These are phyloP conservation scores for Phytophthora sansomeana DNA, from an alignment of 352 stramenopile genomes.

Conservation along the genomic window DNA sequence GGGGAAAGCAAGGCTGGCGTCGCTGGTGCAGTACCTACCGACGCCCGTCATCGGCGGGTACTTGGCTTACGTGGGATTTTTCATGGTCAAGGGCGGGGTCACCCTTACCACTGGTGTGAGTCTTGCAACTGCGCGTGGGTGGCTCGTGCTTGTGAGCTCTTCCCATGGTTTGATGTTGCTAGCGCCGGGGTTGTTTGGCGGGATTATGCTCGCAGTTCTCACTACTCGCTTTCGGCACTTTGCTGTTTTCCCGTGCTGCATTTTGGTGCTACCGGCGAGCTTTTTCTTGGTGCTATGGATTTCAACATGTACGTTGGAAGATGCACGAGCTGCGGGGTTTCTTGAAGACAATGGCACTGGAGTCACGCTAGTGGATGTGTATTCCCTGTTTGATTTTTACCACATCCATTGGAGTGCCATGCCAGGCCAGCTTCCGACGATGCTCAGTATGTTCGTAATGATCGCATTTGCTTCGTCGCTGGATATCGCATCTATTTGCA, in stretches of 20 bases:
- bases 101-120: constrained; percentile 84
- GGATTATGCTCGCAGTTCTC: constrained; percentile 74
- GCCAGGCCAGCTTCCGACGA: constrained; percentile 66
- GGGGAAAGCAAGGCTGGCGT: constrained; percentile 90
- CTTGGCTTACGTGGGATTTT: constrained; percentile 97
- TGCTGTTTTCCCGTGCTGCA: constrained; percentile 64
- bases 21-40: constrained; percentile 96
- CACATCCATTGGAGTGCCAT: constrained; percentile 83
- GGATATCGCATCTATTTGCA: constrained; percentile 95
- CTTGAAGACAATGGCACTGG: constrained; percentile 53
- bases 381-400: constrained; percentile 76
- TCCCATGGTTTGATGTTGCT: constrained; percentile 72
- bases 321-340: constrained; percentile 91
- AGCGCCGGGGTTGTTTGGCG: constrained; percentile 77
- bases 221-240: constrained; percentile 76
- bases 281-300: constrained; percentile 92
- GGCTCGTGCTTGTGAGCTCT: constrained; percentile 64
- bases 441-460: constrained; percentile 95
- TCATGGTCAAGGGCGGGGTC: constrained; percentile 93
- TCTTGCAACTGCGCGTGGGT: constrained; percentile 79
- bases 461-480: constrained; percentile 95
- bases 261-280: constrained; percentile 54
- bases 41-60: constrained; percentile 97
- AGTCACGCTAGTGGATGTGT: constrained; percentile 53
- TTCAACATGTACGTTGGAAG: constrained; percentile 75